phyloP scores from a whole-genome alignment of 2,329 filamentous ascomycete genomes.

The Didymella sp. region DNA sequence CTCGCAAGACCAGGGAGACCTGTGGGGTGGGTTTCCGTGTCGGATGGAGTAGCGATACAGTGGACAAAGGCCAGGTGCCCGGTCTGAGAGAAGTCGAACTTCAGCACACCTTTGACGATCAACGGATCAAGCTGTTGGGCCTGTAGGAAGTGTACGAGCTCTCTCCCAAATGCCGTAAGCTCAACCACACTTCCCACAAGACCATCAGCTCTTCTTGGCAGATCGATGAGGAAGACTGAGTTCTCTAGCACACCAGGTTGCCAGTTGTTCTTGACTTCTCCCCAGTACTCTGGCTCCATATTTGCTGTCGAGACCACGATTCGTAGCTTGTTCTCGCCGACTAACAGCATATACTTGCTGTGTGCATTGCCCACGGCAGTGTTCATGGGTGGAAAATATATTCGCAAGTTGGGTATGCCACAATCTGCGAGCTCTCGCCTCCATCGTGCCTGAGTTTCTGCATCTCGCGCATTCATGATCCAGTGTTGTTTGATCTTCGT shows the following conservation, averaged over 20 bases:
- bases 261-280: slow-evolving; percentile 67
- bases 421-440: slow-evolving; percentile 38
- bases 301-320: slow-evolving; percentile 90
- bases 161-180: slow-evolving; percentile 68
- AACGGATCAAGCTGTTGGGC: slow-evolving; percentile 70
- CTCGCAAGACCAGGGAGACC: slow-evolving; percentile 78
- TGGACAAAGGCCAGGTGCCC: slow-evolving; percentile 79
- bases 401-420: slow-evolving; percentile 61
- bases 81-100: slow-evolving; percentile 84
- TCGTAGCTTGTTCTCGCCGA: slow-evolving; percentile 74
- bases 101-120: slow-evolving; percentile 71
- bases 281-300: slow-evolving; percentile 86
- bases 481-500: slow-evolving; percentile 58
- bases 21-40: slow-evolving; percentile 56
- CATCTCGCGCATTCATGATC: slow-evolving; percentile 66
- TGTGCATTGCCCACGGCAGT: slow-evolving; percentile 79
- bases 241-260: slow-evolving; percentile 47
- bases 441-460: slow-evolving; percentile 42
- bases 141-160: slow-evolving; percentile 73
- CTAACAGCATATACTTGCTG: slow-evolving; percentile 91
- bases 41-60: slow-evolving; percentile 63
- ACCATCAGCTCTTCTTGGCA: slow-evolving; percentile 65
- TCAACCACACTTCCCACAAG: slow-evolving; percentile 36
- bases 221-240: slow-evolving; percentile 88
- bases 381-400: slow-evolving; percentile 84